Conservation (phyloP, 768 basidiomycete species). For the Xerocomus potaroensis region DNA sequence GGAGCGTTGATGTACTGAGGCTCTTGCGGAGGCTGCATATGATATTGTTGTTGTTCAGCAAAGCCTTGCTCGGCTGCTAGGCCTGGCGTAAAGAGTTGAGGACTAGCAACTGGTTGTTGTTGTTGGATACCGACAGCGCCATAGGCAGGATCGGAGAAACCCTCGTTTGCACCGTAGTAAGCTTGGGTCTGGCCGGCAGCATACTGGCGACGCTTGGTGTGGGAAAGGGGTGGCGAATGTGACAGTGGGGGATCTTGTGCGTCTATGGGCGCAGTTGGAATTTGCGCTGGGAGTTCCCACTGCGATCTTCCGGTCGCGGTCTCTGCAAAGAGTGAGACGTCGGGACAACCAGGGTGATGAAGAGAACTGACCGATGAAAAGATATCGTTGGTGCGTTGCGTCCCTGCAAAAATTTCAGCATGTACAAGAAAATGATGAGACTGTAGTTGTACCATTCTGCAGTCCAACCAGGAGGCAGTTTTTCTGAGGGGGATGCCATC, state of each 20-base stretch:
- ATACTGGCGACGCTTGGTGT: constrained; percentile 82
- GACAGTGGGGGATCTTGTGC: constrained; percentile 41
- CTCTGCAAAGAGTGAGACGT: constrained; percentile 46
- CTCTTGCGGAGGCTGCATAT: constrained; percentile 42
- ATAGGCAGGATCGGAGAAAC: constrained; percentile 44
- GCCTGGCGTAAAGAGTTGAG: constrained; percentile 84
- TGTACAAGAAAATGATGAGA: neutral
- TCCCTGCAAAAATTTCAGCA: constrained; percentile 56
- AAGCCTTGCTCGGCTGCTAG: constrained; percentile 68
- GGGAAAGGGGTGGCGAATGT: constrained; percentile 39
- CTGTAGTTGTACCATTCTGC: constrained; percentile 75
- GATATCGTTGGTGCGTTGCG: constrained; percentile 68
- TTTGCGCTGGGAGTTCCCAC: constrained; percentile 73
- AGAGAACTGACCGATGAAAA: constrained; percentile 76
- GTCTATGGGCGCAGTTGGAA: constrained; percentile 35
- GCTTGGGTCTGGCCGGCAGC: constrained; percentile 91
- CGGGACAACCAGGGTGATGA: constrained; percentile 4
- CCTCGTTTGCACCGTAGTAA: constrained; percentile 60
- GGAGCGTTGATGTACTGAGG: constrained; percentile 44
- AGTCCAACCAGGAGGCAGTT: constrained; percentile 88
- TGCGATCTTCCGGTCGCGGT: constrained; percentile 78
- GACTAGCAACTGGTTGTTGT: constrained; percentile 32
- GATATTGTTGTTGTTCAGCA: constrained; percentile 49
- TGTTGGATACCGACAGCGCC: constrained; percentile 32
- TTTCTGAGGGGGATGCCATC: constrained; percentile 53